Conservation (phyloP, 495 filamentous ascomycete species). For the Cryomyces minteri region DNA sequence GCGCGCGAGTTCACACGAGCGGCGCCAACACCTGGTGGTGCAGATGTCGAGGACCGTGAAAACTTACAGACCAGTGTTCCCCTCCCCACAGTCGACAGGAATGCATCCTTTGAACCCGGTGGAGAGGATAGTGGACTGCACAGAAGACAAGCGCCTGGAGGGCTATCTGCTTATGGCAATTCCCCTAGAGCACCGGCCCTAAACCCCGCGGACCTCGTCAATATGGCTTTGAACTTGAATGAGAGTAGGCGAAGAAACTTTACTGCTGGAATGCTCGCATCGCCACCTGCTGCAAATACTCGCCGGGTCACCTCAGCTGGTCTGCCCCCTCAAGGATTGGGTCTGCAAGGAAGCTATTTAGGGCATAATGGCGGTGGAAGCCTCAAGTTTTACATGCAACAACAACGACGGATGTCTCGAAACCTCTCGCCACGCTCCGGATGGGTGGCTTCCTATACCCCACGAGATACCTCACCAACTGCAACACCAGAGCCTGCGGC, state of each 20-base stretch:
- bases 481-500: neutral
- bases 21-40: neutral
- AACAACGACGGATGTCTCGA: slow-evolving; percentile 38
- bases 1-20: neutral
- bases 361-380: slow-evolving; percentile 26
- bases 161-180: neutral
- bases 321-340: slow-evolving; percentile 21
- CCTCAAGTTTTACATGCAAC: slow-evolving; percentile 44
- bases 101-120: neutral
- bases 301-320: slow-evolving; percentile 32
- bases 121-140: too few relatives aligned
- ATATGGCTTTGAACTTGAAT: slow-evolving; percentile 73
- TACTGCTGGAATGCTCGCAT: slow-evolving; percentile 14
- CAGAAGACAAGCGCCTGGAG: too few relatives aligned
- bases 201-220: slow-evolving; percentile 75
- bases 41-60: neutral
- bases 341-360: slow-evolving; percentile 5
- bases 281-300: slow-evolving; percentile 22
- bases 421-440: slow-evolving; percentile 37
- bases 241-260: slow-evolving; percentile 50
- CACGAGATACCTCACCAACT: slow-evolving; percentile 2
- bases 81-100: neutral
- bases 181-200: neutral
- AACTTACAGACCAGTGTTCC: neutral
- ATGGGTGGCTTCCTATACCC: slow-evolving; percentile 7